Conservation (phyloP, 441 rosid genomes). For the Syzygium malaccense region DNA sequence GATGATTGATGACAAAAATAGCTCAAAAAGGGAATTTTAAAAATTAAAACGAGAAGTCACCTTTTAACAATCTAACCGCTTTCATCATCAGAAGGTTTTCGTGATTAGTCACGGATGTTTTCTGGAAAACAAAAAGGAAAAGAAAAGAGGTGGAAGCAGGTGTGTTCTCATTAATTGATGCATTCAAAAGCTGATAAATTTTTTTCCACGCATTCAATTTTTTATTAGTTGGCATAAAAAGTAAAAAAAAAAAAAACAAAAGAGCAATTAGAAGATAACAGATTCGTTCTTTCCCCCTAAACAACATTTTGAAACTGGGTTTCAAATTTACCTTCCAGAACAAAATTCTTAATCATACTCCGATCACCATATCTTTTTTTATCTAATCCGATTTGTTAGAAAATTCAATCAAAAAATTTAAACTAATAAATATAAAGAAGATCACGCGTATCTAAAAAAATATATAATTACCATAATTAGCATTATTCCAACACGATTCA, state of each 20-base stretch:
- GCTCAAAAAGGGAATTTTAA: neutral
- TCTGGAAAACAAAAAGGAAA: too few relatives aligned
- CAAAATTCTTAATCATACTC: neutral
- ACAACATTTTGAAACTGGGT: neutral
- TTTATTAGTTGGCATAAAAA: neutral
- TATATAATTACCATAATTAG: neutral
- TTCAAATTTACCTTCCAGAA: neutral
- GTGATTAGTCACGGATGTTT: neutral
- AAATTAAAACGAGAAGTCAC: neutral
- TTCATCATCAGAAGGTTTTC: neutral
- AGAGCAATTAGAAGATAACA: neutral
- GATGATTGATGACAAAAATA: neutral
- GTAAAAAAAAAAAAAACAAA: neutral
- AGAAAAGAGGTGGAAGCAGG: neutral
- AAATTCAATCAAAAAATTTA: neutral
- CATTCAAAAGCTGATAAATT: neutral
- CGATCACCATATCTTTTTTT: neutral
- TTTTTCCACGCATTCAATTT: neutral
- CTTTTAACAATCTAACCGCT: neutral
- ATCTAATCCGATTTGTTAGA: rapidly evolving
- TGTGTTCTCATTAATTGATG: neutral
- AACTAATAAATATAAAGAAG: rapidly evolving
- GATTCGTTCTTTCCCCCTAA: neutral
- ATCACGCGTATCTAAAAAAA: rapidly evolving
- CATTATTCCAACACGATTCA: neutral